A percentile compares a stretch with the other conserved stretches of the same genome.
Conservation (phyloP, 805 yeast species). For the Sugiyamaella marilandica region DNA sequence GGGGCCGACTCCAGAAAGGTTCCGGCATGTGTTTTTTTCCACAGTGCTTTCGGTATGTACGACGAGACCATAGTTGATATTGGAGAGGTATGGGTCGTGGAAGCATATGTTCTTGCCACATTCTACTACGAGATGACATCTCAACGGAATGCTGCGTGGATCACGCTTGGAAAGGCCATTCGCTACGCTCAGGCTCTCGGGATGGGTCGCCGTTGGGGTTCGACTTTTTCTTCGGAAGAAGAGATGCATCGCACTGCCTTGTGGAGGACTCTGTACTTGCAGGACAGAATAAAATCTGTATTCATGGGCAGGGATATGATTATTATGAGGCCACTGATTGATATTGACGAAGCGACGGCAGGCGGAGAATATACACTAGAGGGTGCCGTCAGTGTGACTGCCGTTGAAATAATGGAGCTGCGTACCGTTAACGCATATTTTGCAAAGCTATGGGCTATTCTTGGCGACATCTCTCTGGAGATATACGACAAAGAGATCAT, state of each 20-base stretch:
- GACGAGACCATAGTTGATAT: conserved; percentile 32
- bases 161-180: conserved; percentile 39
- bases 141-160: conserved; percentile 37
- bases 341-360: conserved; percentile 9
- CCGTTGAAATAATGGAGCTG: background rate
- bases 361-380: background rate
- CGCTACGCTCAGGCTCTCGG: conserved; percentile 42
- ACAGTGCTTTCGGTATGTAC: conserved; percentile 32
- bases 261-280: conserved; percentile 12
- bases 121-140: conserved; percentile 38
- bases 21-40: conserved; percentile 27
- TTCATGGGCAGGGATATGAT: conserved; percentile 11
- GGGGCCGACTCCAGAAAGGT: background rate
- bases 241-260: conserved; percentile 10
- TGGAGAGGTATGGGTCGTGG: conserved; percentile 39
- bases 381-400: background rate
- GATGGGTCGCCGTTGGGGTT: conserved; percentile 20
- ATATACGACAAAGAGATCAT: conserved; percentile 12
- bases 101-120: conserved; percentile 36
- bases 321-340: background rate
- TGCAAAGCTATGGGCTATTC: conserved; percentile 11
- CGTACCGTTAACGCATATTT: background rate
- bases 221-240: conserved; percentile 7
- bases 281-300: conserved; percentile 12
- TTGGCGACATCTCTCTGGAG: conserved; percentile 12